Conservation (phyloP, 1,284 basidiomycete species). For the Tetrapyrgos nigripes region DNA sequence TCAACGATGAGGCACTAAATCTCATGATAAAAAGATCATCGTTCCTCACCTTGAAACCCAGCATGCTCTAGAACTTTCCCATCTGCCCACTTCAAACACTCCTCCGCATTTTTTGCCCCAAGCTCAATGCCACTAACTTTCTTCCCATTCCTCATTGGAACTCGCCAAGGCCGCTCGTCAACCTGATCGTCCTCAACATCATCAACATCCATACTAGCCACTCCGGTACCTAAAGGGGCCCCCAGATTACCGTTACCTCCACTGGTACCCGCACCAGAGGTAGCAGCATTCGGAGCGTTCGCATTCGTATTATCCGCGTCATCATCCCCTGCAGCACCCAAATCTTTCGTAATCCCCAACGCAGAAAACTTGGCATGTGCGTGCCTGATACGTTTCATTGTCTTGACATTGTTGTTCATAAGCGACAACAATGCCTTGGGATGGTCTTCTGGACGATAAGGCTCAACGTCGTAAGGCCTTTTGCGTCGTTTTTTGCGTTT, state of each 20-base stretch:
- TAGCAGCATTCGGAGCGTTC: background rate
- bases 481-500: constrained; percentile 35
- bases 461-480: constrained; percentile 31
- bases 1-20: no score
- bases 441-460: constrained; percentile 8
- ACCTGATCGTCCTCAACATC: constrained; percentile 21
- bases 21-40: no score
- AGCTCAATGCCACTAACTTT: constrained; percentile 47
- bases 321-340: constrained; percentile 16
- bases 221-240: constrained; percentile 16
- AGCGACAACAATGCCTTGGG: constrained; percentile 60
- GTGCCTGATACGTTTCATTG: constrained; percentile 70
- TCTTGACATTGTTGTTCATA: constrained; percentile 79
- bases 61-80: constrained; percentile 83
- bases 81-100: constrained; percentile 74
- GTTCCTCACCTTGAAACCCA: constrained; percentile 90
- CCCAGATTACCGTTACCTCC: constrained; percentile 16
- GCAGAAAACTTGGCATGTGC: constrained; percentile 74
- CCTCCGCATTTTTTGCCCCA: constrained; percentile 58
- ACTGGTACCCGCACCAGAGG: background rate
- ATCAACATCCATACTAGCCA: constrained; percentile 16
- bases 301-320: constrained; percentile 10
- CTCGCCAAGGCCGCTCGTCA: constrained; percentile 18
- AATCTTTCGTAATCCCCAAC: constrained; percentile 36
- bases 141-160: constrained; percentile 6